Conservation (phyloP, 2,329 filamentous ascomycete species). For the Colletotrichum cereale region DNA sequence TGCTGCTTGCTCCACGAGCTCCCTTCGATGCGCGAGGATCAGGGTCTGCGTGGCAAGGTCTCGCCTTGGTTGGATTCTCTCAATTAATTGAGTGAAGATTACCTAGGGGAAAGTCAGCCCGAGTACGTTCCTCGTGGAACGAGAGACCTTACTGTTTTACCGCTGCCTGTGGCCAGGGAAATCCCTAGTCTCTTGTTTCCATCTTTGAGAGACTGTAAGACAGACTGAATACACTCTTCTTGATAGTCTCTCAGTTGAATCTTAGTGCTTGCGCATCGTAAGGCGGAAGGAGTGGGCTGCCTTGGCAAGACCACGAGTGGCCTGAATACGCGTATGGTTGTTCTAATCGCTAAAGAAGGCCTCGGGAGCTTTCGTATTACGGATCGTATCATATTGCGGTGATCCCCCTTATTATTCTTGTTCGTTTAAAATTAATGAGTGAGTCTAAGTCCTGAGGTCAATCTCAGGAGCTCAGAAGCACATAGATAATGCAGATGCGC, state of each 20-base stretch:
- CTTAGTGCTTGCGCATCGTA: slow-evolving; percentile 27
- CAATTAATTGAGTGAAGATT: slow-evolving; percentile 95
- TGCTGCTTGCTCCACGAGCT: slow-evolving; percentile 94
- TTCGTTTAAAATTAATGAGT: background rate
- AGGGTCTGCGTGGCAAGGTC: slow-evolving; percentile 79
- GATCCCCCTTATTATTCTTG: background rate
- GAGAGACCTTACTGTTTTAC: slow-evolving; percentile 76
- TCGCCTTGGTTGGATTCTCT: slow-evolving; percentile 72
- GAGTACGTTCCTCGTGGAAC: slow-evolving; percentile 32
- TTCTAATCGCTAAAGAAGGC: background rate
- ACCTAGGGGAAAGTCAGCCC: slow-evolving; percentile 66
- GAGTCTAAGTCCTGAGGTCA: background rate
- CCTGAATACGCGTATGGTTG: too few relatives aligned
- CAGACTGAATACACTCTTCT: slow-evolving; percentile 89
- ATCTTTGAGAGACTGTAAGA: slow-evolving; percentile 74
- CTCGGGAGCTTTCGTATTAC: background rate
- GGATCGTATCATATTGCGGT: slow-evolving; percentile 16
- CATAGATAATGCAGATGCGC: slow-evolving; percentile 1
- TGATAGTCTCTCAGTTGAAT: slow-evolving; percentile 85
- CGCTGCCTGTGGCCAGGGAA: slow-evolving; percentile 88
- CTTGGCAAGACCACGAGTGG: background rate
- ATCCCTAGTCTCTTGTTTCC: slow-evolving; percentile 86
- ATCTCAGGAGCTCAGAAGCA: background rate
- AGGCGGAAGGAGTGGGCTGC: background rate
- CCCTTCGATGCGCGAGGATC: slow-evolving; percentile 91